Percentiles rank a stretch among this genome's conserved stretches.
These are phyloP conservation scores for Teratosphaeria viscida DNA, from an alignment of 2,329 filamentous ascomycete genomes.

Conservation along the genomic window DNA sequence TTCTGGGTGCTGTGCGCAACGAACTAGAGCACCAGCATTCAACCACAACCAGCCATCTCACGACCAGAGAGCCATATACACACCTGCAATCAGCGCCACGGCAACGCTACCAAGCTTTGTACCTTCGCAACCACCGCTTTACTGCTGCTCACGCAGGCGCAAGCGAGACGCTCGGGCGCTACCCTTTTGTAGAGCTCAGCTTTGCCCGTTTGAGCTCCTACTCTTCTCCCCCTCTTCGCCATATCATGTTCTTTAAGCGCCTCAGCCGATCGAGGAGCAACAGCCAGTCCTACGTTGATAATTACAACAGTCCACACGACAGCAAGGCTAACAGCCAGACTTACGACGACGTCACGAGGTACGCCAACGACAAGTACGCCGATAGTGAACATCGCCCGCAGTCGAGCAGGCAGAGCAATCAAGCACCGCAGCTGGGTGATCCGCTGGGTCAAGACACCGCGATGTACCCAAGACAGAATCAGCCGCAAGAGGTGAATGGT, in stretches of 20 bases:
- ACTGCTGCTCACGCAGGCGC: neutral
- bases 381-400: conserved; percentile 15
- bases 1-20: neutral
- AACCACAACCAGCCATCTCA: neutral
- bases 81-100: neutral
- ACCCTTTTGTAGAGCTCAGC: neutral
- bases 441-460: conserved; percentile 20
- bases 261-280: conserved; percentile 36
- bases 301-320: conserved; percentile 30
- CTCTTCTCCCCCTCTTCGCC: neutral
- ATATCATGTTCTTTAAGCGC: conserved; percentile 40
- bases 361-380: conserved; percentile 26
- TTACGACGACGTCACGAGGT: conserved; percentile 36
- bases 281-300: conserved; percentile 40
- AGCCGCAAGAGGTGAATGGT: conserved; percentile 29
- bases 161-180: no score
- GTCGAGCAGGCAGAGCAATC: conserved; percentile 27
- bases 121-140: neutral
- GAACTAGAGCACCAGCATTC: neutral
- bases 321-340: conserved; percentile 32
- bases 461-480: conserved; percentile 37
- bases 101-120: neutral
- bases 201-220: neutral
- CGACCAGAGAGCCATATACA: neutral
- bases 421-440: conserved; percentile 13